phyloP scores from a whole-genome alignment of 2,329 filamentous ascomycete species.

The Neopestalotiopsis sp. region DNA sequence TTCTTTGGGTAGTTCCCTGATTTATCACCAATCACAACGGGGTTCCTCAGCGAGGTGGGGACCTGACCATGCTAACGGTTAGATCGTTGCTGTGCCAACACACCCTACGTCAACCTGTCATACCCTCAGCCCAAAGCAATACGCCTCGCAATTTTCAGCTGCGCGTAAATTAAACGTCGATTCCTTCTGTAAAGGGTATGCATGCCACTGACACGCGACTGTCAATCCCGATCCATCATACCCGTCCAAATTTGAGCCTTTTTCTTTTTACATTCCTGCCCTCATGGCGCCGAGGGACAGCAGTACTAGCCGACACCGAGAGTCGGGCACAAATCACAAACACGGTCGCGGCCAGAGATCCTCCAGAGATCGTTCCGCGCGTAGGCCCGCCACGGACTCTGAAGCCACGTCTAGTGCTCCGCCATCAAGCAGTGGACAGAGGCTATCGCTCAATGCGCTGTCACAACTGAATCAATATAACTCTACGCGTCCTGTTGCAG shows the following conservation, averaged over 20 bases:
- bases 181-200: slow-evolving; percentile 31
- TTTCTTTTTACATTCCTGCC: slow-evolving; percentile 11
- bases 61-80: neutral
- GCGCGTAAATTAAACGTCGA: slow-evolving; percentile 22
- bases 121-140: slow-evolving; percentile 1
- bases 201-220: neutral
- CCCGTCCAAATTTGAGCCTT: neutral
- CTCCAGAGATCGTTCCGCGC: slow-evolving; percentile 36
- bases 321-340: slow-evolving; percentile 33
- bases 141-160: neutral
- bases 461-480: slow-evolving; percentile 70
- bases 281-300: slow-evolving; percentile 39
- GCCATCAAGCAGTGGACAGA: slow-evolving; percentile 26
- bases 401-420: slow-evolving; percentile 38
- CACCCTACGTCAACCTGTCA: neutral
- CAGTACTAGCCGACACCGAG: slow-evolving; percentile 31
- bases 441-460: slow-evolving; percentile 60
- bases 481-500: slow-evolving; percentile 39
- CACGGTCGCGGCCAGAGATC: slow-evolving; percentile 41
- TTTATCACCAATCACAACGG: neutral
- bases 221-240: neutral
- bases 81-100: slow-evolving; percentile 16
- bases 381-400: slow-evolving; percentile 36
- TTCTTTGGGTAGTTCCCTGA: neutral
- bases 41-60: neutral